Percentiles rank a stretch among this genome's conserved stretches.
phyloP scores from a whole-genome alignment of 2,329 filamentous ascomycete genomes.

The Curvularia verruculosa region DNA sequence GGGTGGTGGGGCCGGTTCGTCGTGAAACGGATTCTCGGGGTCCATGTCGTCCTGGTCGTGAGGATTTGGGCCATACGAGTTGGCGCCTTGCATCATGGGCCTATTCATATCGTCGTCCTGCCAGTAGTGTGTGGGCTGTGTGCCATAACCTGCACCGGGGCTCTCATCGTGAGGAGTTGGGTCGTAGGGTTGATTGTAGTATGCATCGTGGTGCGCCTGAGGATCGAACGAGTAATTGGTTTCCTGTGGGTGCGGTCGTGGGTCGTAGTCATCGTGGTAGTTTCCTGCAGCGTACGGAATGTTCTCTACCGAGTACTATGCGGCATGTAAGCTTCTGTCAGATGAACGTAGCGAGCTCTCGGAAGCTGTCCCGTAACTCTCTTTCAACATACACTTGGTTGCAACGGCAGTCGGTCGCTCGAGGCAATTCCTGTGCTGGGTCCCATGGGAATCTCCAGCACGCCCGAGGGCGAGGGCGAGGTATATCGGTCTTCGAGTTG shows the following conservation, averaged over 20 bases:
- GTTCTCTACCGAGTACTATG: constrained; percentile 72
- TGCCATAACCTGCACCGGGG: constrained; percentile 59
- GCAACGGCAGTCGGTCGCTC: constrained; percentile 78
- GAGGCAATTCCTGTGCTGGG: constrained; percentile 63
- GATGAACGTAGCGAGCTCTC: not conserved
- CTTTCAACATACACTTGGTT: constrained; percentile 74
- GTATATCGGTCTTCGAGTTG: constrained; percentile 80
- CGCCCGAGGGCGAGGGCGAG: constrained; percentile 55
- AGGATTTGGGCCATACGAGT: constrained; percentile 67
- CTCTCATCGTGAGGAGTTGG: constrained; percentile 67
- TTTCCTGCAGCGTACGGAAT: constrained; percentile 70
- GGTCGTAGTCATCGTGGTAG: constrained; percentile 59
- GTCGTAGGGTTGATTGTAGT: constrained; percentile 83
- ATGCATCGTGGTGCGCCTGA: constrained; percentile 84
- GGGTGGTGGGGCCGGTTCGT: constrained; percentile 56
- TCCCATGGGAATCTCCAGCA: constrained; percentile 71
- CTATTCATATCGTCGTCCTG: constrained; percentile 72
- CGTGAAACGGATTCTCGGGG: constrained; percentile 44
- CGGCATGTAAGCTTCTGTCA: constrained; percentile 2
- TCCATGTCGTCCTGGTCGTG: constrained; percentile 54
- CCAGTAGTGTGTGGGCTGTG: constrained; percentile 61
- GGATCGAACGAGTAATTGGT: constrained; percentile 79
- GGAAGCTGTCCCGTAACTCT: too few relatives aligned
- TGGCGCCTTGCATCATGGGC: constrained; percentile 75
- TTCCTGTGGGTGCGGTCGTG: constrained; percentile 55